A percentile compares a stretch with the other conserved stretches of the same genome.
These are phyloP conservation scores for Lasiodiplodia citricola DNA, from an alignment of 2,329 filamentous ascomycete genomes.

Conservation along the genomic window DNA sequence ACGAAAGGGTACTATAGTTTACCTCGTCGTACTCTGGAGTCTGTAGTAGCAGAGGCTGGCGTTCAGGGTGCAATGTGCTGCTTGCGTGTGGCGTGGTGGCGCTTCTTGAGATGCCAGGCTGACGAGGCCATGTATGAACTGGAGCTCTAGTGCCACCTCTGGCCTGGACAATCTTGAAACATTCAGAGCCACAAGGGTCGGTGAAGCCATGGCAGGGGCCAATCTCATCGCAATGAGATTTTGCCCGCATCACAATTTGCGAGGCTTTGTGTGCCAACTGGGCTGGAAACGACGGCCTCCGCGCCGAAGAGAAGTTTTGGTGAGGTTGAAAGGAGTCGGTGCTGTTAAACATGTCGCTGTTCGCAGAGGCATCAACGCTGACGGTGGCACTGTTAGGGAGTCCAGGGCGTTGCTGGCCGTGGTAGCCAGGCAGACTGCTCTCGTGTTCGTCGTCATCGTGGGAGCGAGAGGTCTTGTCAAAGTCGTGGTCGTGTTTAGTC, in stretches of 20 bases:
- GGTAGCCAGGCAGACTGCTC: slow-evolving; percentile 26
- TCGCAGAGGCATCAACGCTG: slow-evolving; percentile 19
- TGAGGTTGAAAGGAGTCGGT: slow-evolving; percentile 15
- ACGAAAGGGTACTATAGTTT: slow-evolving; percentile 29
- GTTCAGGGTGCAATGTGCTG: slow-evolving; percentile 4
- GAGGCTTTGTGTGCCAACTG: slow-evolving; percentile 52
- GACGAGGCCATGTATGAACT: slow-evolving; percentile 7
- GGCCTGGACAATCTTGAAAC: slow-evolving; percentile 58
- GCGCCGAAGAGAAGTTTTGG: neutral
- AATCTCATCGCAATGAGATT: slow-evolving; percentile 60
- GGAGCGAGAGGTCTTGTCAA: slow-evolving; percentile 20
- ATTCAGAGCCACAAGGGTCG: slow-evolving; percentile 66
- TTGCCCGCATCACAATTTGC: slow-evolving; percentile 56
- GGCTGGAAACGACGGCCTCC: slow-evolving; percentile 48
- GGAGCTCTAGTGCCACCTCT: slow-evolving; percentile 38
- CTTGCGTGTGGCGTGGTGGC: slow-evolving; percentile 3
- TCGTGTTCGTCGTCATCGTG: slow-evolving; percentile 38
- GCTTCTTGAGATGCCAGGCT: slow-evolving; percentile 10
- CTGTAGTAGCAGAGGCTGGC: slow-evolving; percentile 39
- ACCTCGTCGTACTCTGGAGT: slow-evolving; percentile 12
- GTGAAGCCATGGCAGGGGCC: slow-evolving; percentile 67
- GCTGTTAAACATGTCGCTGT: slow-evolving; percentile 21
- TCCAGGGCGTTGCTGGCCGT: slow-evolving; percentile 30
- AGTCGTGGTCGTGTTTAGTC: slow-evolving; percentile 33
- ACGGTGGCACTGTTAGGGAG: slow-evolving; percentile 17